A percentile compares a stretch with the other conserved stretches of the same genome.
These are phyloP conservation scores for Geranium brycei DNA, from an alignment of 345 rosid species.

Conservation along the genomic window DNA sequence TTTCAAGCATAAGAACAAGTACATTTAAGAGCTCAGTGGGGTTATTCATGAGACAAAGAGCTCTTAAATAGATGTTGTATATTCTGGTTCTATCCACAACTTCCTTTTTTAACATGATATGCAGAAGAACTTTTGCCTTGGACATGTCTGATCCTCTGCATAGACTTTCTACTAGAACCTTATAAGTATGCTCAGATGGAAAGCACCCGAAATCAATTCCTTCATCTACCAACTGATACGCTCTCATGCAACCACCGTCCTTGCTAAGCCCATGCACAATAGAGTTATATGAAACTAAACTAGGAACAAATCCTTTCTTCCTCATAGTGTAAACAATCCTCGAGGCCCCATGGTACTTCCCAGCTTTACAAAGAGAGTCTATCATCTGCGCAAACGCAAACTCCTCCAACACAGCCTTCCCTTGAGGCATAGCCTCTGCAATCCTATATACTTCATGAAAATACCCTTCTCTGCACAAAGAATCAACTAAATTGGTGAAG, in stretches of 20 bases:
- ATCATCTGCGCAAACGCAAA: conserved; percentile 63
- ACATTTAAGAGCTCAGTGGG: conserved; percentile 57
- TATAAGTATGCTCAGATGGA: conserved; percentile 65
- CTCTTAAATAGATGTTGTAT: conserved; percentile 61
- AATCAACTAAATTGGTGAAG: conserved; percentile 51
- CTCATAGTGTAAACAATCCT: conserved; percentile 69
- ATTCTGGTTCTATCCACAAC: conserved; percentile 46
- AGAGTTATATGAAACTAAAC: conserved; percentile 51
- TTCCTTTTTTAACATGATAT: conserved; percentile 44
- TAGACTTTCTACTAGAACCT: conserved; percentile 55
- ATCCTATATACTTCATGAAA: conserved; percentile 48
- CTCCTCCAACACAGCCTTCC: conserved; percentile 31
- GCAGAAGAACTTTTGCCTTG: conserved; percentile 48
- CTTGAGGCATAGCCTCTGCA: conserved; percentile 60
- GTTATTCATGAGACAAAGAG: conserved; percentile 43
- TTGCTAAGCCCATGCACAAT: conserved; percentile 68
- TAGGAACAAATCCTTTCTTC: conserved; percentile 41
- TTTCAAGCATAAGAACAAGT: conserved; percentile 68
- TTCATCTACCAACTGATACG: conserved; percentile 70
- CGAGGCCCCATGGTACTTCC: conserved; percentile 66
- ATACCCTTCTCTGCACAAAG: conserved; percentile 56
- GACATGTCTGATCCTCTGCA: conserved; percentile 39
- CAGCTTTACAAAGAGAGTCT: conserved; percentile 49
- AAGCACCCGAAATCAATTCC: conserved; percentile 46
- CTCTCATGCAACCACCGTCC: conserved; percentile 64